phyloP scores from a whole-genome alignment of 2,329 filamentous ascomycete genomes.

The Shiraia sp. region DNA sequence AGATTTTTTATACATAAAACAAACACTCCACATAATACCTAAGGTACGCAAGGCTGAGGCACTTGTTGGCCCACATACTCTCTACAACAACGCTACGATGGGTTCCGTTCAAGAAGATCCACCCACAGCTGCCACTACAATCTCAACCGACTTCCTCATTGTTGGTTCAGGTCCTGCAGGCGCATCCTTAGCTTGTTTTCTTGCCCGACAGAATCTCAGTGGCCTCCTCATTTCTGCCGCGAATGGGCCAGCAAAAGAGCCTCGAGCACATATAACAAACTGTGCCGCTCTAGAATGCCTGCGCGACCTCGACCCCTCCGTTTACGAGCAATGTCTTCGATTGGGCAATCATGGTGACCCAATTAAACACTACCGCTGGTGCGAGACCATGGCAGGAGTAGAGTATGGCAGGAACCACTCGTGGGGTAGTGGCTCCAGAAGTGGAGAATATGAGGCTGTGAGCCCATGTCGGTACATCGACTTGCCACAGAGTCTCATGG shows the following conservation, averaged over 20 bases:
- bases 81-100: not conserved
- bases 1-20: too few relatives aligned
- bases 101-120: not conserved
- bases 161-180: constrained; percentile 60
- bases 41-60: too few relatives aligned
- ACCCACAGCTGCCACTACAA: not conserved
- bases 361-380: constrained; percentile 51
- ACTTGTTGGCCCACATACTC: too few relatives aligned
- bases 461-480: constrained; percentile 50
- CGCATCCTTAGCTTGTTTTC: constrained; percentile 59
- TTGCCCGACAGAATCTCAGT: constrained; percentile 53
- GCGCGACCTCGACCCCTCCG: constrained; percentile 45
- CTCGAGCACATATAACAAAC: constrained; percentile 65
- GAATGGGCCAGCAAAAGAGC: constrained; percentile 58
- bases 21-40: too few relatives aligned
- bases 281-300: constrained; percentile 58
- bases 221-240: constrained; percentile 59
- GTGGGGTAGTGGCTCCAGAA: constrained; percentile 48
- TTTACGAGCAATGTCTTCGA: constrained; percentile 43
- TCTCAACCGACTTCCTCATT: constrained; percentile 55
- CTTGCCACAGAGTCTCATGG: constrained; percentile 50
- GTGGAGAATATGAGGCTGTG: constrained; percentile 47
- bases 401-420: constrained; percentile 50
- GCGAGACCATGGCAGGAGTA: constrained; percentile 50
- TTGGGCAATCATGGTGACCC: constrained; percentile 37